Conservation (phyloP, 2,329 filamentous ascomycete species). For the Exophiala calicioides region DNA sequence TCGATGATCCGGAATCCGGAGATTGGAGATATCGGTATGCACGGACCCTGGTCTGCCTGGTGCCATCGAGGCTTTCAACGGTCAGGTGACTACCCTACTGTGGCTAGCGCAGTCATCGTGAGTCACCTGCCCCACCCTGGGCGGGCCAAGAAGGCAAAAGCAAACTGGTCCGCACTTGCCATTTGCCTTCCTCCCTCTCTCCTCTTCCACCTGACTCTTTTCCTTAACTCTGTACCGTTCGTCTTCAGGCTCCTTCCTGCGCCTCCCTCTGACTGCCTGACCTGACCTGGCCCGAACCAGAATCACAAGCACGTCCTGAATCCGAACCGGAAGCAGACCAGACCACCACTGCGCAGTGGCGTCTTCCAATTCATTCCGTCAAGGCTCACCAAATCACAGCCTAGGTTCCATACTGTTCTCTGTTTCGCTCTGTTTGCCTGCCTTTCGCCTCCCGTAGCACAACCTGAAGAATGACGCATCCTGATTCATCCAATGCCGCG, state of each 20-base stretch:
- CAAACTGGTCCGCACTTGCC: neutral
- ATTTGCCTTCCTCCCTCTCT: neutral
- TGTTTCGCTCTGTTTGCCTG: constrained; percentile 18
- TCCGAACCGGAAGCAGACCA: neutral
- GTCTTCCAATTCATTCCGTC: neutral
- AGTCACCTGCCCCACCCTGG: too few relatives aligned
- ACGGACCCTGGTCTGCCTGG: too few relatives aligned
- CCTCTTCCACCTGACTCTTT: constrained; percentile 11
- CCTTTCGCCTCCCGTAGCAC: constrained; percentile 18
- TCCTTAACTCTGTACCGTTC: neutral
- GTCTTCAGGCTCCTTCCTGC: neutral
- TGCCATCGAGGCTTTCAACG: too few relatives aligned
- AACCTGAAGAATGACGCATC: constrained; percentile 16
- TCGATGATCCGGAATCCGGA: too few relatives aligned
- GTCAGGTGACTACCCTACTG: too few relatives aligned
- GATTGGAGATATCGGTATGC: too few relatives aligned
- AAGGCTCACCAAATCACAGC: constrained; percentile 19
- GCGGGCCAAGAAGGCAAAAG: too few relatives aligned
- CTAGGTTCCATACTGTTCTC: constrained; percentile 1
- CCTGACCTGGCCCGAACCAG: too few relatives aligned
- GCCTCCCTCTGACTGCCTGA: constrained; percentile 1
- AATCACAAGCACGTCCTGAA: neutral
- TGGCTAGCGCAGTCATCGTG: too few relatives aligned
- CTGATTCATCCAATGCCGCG: constrained; percentile 9
- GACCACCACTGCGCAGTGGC: neutral